Percentiles rank a stretch among this genome's conserved stretches.
These are phyloP conservation scores for Jaapia argillacea DNA, from an alignment of 768 basidiomycete species.

Conservation along the genomic window DNA sequence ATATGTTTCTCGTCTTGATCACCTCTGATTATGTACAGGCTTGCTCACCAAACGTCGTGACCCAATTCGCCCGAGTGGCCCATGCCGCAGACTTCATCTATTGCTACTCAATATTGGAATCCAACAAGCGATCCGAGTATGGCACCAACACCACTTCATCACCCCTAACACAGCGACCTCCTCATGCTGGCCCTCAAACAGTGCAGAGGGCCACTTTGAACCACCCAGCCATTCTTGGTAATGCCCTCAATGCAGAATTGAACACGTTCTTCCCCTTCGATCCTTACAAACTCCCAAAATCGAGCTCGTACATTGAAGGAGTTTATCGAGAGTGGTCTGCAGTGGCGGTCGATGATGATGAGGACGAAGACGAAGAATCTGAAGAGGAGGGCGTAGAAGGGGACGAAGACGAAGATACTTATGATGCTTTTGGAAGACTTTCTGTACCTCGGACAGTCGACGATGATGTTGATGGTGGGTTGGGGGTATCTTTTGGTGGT, in stretches of 20 bases:
- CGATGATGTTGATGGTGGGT: slow-evolving; percentile 35
- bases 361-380: slow-evolving; percentile 60
- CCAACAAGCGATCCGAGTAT: slow-evolving; percentile 67
- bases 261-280: slow-evolving; percentile 98
- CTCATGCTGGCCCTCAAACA: slow-evolving; percentile 3
- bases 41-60: slow-evolving; percentile 84
- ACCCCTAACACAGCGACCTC: not conserved
- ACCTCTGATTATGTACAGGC: slow-evolving; percentile 34
- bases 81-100: slow-evolving; percentile 88
- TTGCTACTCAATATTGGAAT: slow-evolving; percentile 85
- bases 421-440: slow-evolving; percentile 10
- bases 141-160: slow-evolving; percentile 12
- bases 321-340: slow-evolving; percentile 88
- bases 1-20: not conserved
- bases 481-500: slow-evolving; percentile 61
- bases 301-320: slow-evolving; percentile 63
- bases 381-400: slow-evolving; percentile 48
- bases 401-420: slow-evolving; percentile 23
- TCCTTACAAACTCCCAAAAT: slow-evolving; percentile 84
- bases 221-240: slow-evolving; percentile 17
- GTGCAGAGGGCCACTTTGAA: slow-evolving; percentile 1
- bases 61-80: slow-evolving; percentile 89
- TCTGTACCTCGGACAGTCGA: slow-evolving; percentile 7
- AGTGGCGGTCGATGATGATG: slow-evolving; percentile 62
- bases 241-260: slow-evolving; percentile 51